Evolutionary conservation across 768 basidiomycete species (phyloP).

Genomic region (Boletus barrowsii): DNA sequence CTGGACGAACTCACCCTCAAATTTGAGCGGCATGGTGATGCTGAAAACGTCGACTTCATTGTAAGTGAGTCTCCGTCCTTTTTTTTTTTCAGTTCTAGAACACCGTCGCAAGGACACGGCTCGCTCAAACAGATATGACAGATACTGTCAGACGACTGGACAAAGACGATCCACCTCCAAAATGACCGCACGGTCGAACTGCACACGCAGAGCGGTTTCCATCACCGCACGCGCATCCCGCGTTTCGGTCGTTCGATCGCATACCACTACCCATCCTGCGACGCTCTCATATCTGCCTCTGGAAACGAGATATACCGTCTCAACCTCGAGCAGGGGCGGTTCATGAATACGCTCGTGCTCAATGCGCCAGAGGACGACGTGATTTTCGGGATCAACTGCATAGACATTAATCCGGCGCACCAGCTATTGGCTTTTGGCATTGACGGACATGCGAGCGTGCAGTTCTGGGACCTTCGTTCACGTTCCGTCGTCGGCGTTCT

Average conservation of each 20-base stretch:
- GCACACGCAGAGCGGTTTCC: slow-evolving; percentile 90
- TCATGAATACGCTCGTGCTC: slow-evolving; percentile 76
- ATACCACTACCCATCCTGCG: slow-evolving; percentile 93
- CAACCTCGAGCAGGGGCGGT: slow-evolving; percentile 93
- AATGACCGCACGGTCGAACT: slow-evolving; percentile 92
- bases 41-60: slow-evolving; percentile 97
- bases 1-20: slow-evolving; percentile 88
- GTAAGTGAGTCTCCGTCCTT: slow-evolving; percentile 59
- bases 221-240: slow-evolving; percentile 92
- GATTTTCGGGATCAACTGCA: slow-evolving; percentile 81
- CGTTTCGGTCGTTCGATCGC: slow-evolving; percentile 88
- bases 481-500: slow-evolving; percentile 71
- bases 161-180: slow-evolving; percentile 95
- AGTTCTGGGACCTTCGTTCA: slow-evolving; percentile 96
- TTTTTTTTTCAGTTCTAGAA: neutral
- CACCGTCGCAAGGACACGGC: neutral
- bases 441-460: slow-evolving; percentile 82
- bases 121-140: slow-evolving; percentile 31
- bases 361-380: slow-evolving; percentile 47
- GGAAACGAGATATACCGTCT: slow-evolving; percentile 89
- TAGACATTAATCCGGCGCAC: slow-evolving; percentile 93
- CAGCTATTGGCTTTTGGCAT: slow-evolving; percentile 87
- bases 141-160: slow-evolving; percentile 98
- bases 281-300: slow-evolving; percentile 79
- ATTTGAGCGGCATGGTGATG: slow-evolving; percentile 93